Base-by-base conservation (phyloP, 2,329 filamentous ascomycete genomes). In the Endothia cerciana region DNA sequence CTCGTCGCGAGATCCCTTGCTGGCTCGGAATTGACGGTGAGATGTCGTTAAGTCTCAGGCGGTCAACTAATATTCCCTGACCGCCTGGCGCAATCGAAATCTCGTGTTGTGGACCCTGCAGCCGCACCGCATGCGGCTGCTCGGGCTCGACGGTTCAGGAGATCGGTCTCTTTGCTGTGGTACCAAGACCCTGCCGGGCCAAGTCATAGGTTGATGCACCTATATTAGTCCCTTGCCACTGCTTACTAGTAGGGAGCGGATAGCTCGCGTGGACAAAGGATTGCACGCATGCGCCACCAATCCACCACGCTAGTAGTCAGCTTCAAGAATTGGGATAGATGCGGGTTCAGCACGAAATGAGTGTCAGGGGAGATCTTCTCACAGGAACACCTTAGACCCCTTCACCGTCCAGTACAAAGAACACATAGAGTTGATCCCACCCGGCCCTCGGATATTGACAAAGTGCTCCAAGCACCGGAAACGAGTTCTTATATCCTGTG, bases 71-170 rank as follows among this genome's bases (percentile, higher is more conserved):
- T n/a, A 4, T 22, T n/a, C 45, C 45, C 45, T 49, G 45, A 25
- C 22, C 15, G 47, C 25, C 47, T 51, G 47, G 47, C 28, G 25
- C 22, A 22, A 25, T 30, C 17, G 47, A 28, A 51, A 51, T 51
- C 25, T 55, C 30, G 51, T 55, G 30, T 55, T 36, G 51, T 30
- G 30, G 51, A 55, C 51, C 51, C 51, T 55, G 51, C 51, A 36
- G 51, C 51, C 36, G 51, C n/a, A 55, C 51, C 51, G 51, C 51
- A 55, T 55, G 15, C 51, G 51, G 51, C 28, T 33, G 47, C 22
- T 30, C 10, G 45, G 45, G 49, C 28, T 33, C 49, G n/a, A 6
- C 45, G 28, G 25, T 19, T 33, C 49, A 28, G n/a, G n/a, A n/a
- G n/a, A n/a, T n/a, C n/a, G 30, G 51, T 33, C 30, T 7, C 25